Percentiles rank a stretch among this genome's conserved stretches.
Conservation (phyloP, 768 basidiomycete species). For the Mycena indigotica region DNA sequence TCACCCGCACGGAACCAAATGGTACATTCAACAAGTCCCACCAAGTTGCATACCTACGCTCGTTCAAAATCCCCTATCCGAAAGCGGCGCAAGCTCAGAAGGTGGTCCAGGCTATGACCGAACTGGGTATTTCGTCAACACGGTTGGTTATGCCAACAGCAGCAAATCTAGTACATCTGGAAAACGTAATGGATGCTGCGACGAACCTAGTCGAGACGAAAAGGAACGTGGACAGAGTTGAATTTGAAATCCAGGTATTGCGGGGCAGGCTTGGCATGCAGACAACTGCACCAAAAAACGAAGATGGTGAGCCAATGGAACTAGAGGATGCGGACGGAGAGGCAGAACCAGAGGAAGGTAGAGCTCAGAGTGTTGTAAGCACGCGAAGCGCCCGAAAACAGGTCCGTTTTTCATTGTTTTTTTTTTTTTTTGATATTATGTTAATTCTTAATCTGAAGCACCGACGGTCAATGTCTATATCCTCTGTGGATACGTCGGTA, state of each 20-base stretch:
- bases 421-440: not conserved
- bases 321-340: slow-evolving; percentile 50
- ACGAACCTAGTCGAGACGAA: slow-evolving; percentile 84
- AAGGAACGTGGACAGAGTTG: slow-evolving; percentile 80
- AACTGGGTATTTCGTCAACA: slow-evolving; percentile 71
- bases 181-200: slow-evolving; percentile 72
- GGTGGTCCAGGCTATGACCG: slow-evolving; percentile 72
- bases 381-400: slow-evolving; percentile 61
- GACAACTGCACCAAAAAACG: slow-evolving; percentile 35
- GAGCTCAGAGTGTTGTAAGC: slow-evolving; percentile 69
- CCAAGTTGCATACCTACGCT: slow-evolving; percentile 80
- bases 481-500: slow-evolving; percentile 71
- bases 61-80: slow-evolving; percentile 79
- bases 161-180: slow-evolving; percentile 73
- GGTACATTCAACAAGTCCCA: slow-evolving; percentile 70
- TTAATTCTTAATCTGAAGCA: slow-evolving; percentile 33
- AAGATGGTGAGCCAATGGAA: slow-evolving; percentile 47
- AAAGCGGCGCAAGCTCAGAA: slow-evolving; percentile 76
- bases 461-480: slow-evolving; percentile 71
- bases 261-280: slow-evolving; percentile 60
- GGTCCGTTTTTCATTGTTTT: slow-evolving; percentile 41
- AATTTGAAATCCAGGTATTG: slow-evolving; percentile 79
- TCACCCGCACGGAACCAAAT: slow-evolving; percentile 62
- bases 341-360: slow-evolving; percentile 47
- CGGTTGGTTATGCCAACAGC: slow-evolving; percentile 94